Percentiles rank a stretch among this genome's conserved stretches.
These are phyloP conservation scores for Podospora tetraspora DNA, from an alignment of 495 filamentous ascomycete species.

Conservation along the genomic window DNA sequence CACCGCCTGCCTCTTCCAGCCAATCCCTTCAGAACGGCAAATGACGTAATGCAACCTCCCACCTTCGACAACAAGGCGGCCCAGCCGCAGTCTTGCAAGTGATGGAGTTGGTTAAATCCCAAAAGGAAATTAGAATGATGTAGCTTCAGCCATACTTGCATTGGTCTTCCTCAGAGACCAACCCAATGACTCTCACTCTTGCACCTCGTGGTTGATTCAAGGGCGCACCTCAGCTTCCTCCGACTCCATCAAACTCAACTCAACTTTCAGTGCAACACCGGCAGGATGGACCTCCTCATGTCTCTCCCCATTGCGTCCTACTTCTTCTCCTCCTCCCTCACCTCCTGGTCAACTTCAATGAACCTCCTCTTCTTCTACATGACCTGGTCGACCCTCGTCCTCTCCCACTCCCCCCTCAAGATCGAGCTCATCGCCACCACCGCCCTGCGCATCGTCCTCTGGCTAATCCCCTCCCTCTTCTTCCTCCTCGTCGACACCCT, in stretches of 20 bases:
- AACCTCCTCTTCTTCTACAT: conserved; percentile 87
- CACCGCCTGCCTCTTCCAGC: neutral
- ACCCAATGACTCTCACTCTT: neutral
- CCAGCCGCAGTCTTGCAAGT: neutral
- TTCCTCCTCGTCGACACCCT: conserved; percentile 70
- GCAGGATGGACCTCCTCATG: conserved; percentile 57
- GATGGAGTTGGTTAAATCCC: neutral
- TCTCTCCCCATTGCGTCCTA: conserved; percentile 67
- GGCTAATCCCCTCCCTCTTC: conserved; percentile 63
- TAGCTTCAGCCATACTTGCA: neutral
- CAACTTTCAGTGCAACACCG: neutral
- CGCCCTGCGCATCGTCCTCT: conserved; percentile 64
- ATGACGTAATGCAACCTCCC: neutral
- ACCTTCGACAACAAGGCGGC: neutral
- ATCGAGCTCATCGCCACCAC: conserved; percentile 70
- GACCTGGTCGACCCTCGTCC: conserved; percentile 80
- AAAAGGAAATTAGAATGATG: neutral
- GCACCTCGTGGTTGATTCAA: neutral
- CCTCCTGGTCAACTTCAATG: conserved; percentile 69
- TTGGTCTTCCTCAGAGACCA: neutral
- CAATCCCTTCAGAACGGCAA: neutral
- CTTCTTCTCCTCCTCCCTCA: conserved; percentile 48
- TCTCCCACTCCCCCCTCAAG: conserved; percentile 67
- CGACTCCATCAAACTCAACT: neutral
- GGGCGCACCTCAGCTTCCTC: neutral